phyloP scores from a whole-genome alignment of 305 asterid genomes.

The Plantago coronopus region DNA sequence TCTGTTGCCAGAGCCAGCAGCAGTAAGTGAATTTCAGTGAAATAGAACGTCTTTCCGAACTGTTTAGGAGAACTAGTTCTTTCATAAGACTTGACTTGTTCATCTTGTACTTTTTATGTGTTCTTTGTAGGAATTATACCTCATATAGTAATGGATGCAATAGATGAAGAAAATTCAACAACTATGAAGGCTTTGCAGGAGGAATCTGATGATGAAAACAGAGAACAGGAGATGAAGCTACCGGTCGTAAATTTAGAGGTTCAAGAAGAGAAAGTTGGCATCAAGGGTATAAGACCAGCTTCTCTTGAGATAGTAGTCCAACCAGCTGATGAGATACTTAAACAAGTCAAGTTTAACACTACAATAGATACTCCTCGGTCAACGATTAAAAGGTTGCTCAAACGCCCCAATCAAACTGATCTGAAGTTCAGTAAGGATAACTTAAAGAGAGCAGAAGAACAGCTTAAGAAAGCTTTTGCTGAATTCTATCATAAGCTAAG shows the following conservation, averaged over 20 bases:
- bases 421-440: slow-evolving; percentile 51
- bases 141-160: slow-evolving; percentile 29
- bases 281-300: slow-evolving; percentile 30
- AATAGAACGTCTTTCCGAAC: no score
- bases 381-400: slow-evolving; percentile 50
- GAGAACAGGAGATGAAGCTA: slow-evolving; percentile 16
- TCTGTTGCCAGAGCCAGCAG: slow-evolving; percentile 28
- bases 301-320: slow-evolving; percentile 22
- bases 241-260: slow-evolving; percentile 7
- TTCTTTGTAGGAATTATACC: slow-evolving; percentile 31
- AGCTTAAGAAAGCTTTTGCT: slow-evolving; percentile 54
- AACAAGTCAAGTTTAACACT: slow-evolving; percentile 44
- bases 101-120: neutral
- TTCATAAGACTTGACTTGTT: neutral
- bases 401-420: slow-evolving; percentile 34
- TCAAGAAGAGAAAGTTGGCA: slow-evolving; percentile 11
- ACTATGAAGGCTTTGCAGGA: slow-evolving; percentile 4
- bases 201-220: slow-evolving; percentile 1
- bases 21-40: slow-evolving; percentile 31
- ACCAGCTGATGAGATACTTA: slow-evolving; percentile 29
- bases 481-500: slow-evolving; percentile 68
- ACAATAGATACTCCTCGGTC: slow-evolving; percentile 60
- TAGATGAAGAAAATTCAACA: slow-evolving; percentile 32
- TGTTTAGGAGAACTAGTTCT: neutral
- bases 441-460: slow-evolving; percentile 55